Conservation (phyloP, 179 eudicot species). For the Gypsophila paniculata region DNA sequence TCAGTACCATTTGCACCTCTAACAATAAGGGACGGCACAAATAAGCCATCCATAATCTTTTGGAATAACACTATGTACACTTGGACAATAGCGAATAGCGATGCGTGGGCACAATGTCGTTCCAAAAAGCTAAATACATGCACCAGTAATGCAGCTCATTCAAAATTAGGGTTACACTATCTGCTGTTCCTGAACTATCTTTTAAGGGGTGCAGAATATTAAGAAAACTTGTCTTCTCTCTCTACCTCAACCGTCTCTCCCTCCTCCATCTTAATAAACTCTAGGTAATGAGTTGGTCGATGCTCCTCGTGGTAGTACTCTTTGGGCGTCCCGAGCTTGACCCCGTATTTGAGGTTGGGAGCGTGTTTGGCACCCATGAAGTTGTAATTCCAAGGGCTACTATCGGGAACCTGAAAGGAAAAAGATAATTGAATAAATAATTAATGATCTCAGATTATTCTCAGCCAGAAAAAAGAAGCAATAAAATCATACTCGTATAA, state of each 20-base stretch:
- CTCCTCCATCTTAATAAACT: constrained; percentile 13
- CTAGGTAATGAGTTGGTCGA: constrained; percentile 15
- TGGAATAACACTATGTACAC: background rate
- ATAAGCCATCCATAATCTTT: background rate
- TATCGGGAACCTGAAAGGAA: constrained; percentile 64
- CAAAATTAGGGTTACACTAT: constrained; percentile 6
- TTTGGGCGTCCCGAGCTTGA: constrained; percentile 80
- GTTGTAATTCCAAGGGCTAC: constrained; percentile 92
- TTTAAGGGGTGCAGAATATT: constrained; percentile 15
- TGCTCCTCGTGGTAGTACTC: constrained; percentile 57
- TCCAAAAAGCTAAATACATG: background rate
- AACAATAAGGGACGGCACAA: background rate
- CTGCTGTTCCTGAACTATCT: background rate
- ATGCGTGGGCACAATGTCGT: background rate
- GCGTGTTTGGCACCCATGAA: constrained; percentile 98
- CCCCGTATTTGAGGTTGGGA: constrained; percentile 73
- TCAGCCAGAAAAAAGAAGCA: no score
- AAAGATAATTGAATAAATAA: background rate
- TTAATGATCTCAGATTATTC: no score
- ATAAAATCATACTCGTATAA: no score
- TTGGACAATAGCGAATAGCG: no score
- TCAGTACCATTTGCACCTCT: background rate
- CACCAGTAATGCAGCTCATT: background rate
- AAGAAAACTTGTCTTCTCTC: constrained; percentile 17
- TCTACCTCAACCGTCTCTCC: constrained; percentile 11